Conservation (phyloP, 805 yeast genomes). For the Gaillardinia entomophila region DNA sequence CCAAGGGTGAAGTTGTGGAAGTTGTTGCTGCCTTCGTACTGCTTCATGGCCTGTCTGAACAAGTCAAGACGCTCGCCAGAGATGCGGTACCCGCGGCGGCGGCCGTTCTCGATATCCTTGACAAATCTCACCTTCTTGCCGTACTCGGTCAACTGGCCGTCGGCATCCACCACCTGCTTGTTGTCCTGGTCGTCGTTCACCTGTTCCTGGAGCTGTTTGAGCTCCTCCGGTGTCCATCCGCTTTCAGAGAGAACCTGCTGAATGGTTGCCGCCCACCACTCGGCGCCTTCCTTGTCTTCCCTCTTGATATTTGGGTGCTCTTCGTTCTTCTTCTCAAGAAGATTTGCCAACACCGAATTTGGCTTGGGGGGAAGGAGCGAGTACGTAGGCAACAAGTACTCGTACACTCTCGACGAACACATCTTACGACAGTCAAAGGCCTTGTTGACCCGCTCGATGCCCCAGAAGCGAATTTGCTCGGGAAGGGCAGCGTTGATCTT, state of each 20-base stretch:
- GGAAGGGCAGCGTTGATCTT: conserved; percentile 77
- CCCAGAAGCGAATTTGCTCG: conserved; percentile 88
- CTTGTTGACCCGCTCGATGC: conserved; percentile 80
- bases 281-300: conserved; percentile 61
- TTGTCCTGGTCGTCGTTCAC: not conserved
- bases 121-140: conserved; percentile 43
- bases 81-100: conserved; percentile 67
- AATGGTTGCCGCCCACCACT: conserved; percentile 61
- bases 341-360: conserved; percentile 54
- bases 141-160: conserved; percentile 30
- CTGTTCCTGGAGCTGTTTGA: conserved; percentile 6
- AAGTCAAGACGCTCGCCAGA: conserved; percentile 53
- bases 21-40: conserved; percentile 83
- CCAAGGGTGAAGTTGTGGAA: conserved; percentile 87
- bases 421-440: conserved; percentile 91
- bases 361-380: conserved; percentile 91
- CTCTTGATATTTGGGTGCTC: conserved; percentile 56
- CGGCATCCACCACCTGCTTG: conserved; percentile 9
- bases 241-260: conserved; percentile 17
- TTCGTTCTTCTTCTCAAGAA: conserved; percentile 46
- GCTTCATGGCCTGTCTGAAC: conserved; percentile 63
- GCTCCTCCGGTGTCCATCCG: conserved; percentile 7
- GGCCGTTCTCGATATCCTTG: conserved; percentile 58
- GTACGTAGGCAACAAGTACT: conserved; percentile 88
- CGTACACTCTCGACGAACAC: conserved; percentile 95